Evolutionary conservation across 108 stramenopile genomes (phyloP).

Genomic region (Discostella pseudostelligera): DNA sequence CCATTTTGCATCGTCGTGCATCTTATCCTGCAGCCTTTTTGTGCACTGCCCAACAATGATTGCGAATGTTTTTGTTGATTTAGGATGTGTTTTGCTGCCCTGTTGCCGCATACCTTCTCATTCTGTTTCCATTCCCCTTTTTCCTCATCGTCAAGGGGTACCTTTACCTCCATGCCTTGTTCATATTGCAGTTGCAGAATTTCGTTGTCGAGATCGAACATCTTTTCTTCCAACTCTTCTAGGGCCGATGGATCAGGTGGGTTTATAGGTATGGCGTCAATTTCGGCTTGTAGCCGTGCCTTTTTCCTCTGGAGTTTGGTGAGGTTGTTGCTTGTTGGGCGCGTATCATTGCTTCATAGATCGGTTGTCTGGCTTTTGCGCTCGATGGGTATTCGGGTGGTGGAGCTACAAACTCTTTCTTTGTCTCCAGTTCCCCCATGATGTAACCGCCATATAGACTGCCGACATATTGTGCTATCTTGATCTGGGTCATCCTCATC

Average conservation of each 20-base stretch:
- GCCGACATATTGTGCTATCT: slow-evolving; percentile 19
- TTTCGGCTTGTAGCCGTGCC: slow-evolving; percentile 1
- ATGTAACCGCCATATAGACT: slow-evolving; percentile 17
- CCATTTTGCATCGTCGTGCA: slow-evolving; percentile 7
- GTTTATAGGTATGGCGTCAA: not conserved
- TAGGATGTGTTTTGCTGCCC: slow-evolving; percentile 4
- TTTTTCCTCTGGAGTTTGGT: slow-evolving; percentile 1
- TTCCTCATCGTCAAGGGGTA: slow-evolving; percentile 8
- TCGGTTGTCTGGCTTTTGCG: slow-evolving; percentile 3
- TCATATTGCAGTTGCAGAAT: slow-evolving; percentile 7
- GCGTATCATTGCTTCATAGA: slow-evolving; percentile 15
- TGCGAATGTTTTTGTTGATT: slow-evolving; percentile 16
- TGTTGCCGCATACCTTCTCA: not conserved
- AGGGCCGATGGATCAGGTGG: not conserved
- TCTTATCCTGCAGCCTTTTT: slow-evolving; percentile 1
- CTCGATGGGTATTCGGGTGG: slow-evolving; percentile 10
- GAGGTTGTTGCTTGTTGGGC: slow-evolving; percentile 15
- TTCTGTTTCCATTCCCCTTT: slow-evolving; percentile 2
- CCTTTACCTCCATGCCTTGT: not conserved
- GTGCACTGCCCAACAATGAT: slow-evolving; percentile 12
- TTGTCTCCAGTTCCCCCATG: slow-evolving; percentile 26
- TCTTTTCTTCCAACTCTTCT: slow-evolving; percentile 14
- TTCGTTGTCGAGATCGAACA: slow-evolving; percentile 13
- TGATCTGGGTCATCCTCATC: slow-evolving; percentile 17
- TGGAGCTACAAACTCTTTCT: slow-evolving; percentile 19